Base-by-base conservation (phyloP, 2,329 filamentous ascomycete genomes). In the Coniella lustricola region DNA sequence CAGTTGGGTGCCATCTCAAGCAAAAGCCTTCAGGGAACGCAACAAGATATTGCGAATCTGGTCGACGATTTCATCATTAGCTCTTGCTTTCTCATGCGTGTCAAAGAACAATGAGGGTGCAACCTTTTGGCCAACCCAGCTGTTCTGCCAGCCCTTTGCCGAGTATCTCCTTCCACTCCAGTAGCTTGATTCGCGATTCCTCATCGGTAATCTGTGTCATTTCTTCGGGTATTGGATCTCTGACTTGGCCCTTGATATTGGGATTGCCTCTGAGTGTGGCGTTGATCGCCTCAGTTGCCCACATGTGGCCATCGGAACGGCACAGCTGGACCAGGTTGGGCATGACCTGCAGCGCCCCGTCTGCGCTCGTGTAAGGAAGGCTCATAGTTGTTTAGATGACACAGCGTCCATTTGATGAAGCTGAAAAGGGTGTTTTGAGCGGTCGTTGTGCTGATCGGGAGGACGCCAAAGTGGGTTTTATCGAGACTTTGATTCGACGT, bases 41-140 rank as follows among this genome's bases (percentile, higher is more conserved):
- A 29, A 50, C 20, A 36, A 50, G 48, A 18, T 53, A 53, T 43
- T 50, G 51, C 3, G 36, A 25, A 22, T 48, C 51, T 48, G 20
- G 7, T 18, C 4, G 7, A 33, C 16, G 20, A 4, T 12, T 18
- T 48, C 8, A 48, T 45, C 31, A 22, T 22, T 12, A 33, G 25
- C 4, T 12, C n/a, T 20, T 7, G 38, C 10, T 41, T 9, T 29
- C 14, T 9, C 12, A n/a, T 3, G 36, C 20, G 36, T 13, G 9
- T 16, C 18, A 21, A 12, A 17, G 18, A 12, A 5, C 13, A 4
- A 14, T 3, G 43, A n/a, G 12, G 20, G 29, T 33, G 36, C 17
- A 21, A 51, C 45, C 45, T 29, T 51, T 39, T 10, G 51, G 51
- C 51, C 51, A 53, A 10, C 17, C 48, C 17, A 53, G 51, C 36